Evolutionary conservation across 1,284 basidiomycete species (phyloP).

Genomic region (Tilletiopsis washingtonensis): DNA sequence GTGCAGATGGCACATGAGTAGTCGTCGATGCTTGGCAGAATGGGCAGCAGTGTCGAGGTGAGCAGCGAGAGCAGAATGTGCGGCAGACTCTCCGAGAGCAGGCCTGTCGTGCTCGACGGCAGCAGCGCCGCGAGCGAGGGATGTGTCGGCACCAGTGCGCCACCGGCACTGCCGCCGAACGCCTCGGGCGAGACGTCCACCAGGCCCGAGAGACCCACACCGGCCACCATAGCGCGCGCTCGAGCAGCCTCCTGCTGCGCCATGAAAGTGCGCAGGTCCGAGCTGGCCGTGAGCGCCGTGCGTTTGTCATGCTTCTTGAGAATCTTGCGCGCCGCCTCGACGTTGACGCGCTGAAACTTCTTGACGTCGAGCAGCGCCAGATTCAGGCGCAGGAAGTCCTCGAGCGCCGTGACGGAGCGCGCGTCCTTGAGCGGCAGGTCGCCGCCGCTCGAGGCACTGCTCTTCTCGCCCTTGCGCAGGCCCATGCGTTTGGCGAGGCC

Average conservation of each 20-base stretch:
- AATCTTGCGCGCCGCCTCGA: conserved; percentile 62
- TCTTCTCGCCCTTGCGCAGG: background rate
- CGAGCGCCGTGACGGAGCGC: conserved; percentile 50
- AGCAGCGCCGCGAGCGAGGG: conserved; percentile 34
- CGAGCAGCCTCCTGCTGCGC: conserved; percentile 29
- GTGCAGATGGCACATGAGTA: conserved; percentile 53
- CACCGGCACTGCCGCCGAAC: background rate
- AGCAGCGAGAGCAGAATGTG: conserved; percentile 76
- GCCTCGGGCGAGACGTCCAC: background rate
- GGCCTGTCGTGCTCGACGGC: conserved; percentile 30
- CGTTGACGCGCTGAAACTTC: conserved; percentile 70
- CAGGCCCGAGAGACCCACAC: conserved; percentile 14
- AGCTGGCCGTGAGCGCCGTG: conserved; percentile 54
- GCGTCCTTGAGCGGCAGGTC: conserved; percentile 28
- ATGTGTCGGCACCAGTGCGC: conserved; percentile 24
- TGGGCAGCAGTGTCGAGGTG: conserved; percentile 71
- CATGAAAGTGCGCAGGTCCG: conserved; percentile 30
- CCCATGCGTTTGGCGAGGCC: background rate
- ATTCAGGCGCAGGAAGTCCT: conserved; percentile 74
- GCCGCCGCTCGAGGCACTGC: background rate
- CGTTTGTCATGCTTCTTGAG: conserved; percentile 92
- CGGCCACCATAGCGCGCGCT: conserved; percentile 13
- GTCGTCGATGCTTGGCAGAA: conserved; percentile 72
- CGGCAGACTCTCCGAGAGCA: conserved; percentile 53
- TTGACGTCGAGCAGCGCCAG: conserved; percentile 74